Conservation (phyloP, 192 early-diverging fungal genomes). For the Linnemannia zychae region DNA sequence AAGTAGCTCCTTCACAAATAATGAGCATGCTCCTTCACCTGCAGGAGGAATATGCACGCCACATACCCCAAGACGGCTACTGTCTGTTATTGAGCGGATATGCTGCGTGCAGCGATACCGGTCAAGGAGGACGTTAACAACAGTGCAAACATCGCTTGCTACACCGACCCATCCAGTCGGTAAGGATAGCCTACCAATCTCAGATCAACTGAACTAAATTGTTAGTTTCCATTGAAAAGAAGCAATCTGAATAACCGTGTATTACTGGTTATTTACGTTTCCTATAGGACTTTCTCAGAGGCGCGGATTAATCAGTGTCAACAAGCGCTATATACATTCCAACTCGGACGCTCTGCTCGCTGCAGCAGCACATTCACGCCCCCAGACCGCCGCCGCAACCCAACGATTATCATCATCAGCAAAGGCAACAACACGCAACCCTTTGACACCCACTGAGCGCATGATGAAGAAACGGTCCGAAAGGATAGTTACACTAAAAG, state of each 20-base stretch:
- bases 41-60: neutral
- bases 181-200: neutral
- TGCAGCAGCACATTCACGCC: neutral
- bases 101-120: neutral
- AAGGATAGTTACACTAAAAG: constrained; percentile 17
- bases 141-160: neutral
- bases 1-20: neutral
- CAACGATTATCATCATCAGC: neutral
- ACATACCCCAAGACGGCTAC: neutral
- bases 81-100: constrained; percentile 5
- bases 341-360: neutral
- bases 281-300: constrained; percentile 14
- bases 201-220: neutral
- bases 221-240: neutral
- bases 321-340: neutral
- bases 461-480: neutral
- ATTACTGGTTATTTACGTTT: neutral
- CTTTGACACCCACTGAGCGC: neutral
- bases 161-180: neutral
- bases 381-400: neutral
- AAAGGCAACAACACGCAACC: neutral
- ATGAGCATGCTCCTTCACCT: neutral
- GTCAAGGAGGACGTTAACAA: neutral
- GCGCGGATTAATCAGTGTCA: neutral
- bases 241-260: neutral